Conservation (phyloP, 2,329 filamentous ascomycete species). For the Ophiostoma tasmaniense region DNA sequence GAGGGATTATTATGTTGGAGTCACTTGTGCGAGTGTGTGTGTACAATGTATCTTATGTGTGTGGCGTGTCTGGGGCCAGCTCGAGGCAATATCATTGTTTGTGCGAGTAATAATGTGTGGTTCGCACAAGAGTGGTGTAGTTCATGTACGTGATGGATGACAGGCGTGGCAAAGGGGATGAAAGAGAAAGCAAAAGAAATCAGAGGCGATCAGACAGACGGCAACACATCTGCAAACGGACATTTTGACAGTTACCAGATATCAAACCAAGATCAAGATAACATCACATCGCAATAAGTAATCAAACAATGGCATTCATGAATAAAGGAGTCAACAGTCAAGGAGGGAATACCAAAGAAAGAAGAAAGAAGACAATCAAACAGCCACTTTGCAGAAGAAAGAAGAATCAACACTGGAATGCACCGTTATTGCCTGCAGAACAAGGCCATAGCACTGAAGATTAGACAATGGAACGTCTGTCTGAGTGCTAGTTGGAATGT, state of each 20-base stretch:
- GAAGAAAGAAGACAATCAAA: not conserved
- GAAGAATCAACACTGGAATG: not conserved
- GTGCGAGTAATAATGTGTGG: not conserved
- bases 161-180: not conserved
- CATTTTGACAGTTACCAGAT: too few species aligned
- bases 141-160: constrained; percentile 1
- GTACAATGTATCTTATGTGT: not conserved
- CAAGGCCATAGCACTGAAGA: not conserved
- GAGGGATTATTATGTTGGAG: not conserved
- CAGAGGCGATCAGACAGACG: not conserved
- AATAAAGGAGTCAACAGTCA: not conserved
- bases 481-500: not conserved
- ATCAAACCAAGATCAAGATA: too few species aligned
- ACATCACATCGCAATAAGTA: not conserved
- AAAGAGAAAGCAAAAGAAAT: not conserved
- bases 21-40: not conserved
- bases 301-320: not conserved
- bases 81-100: not conserved
- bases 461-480: not conserved
- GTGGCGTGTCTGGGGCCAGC: not conserved
- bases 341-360: not conserved
- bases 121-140: not conserved
- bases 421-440: not conserved
- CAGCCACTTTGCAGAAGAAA: not conserved
- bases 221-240: too few species aligned